Conservation (phyloP, 805 yeast genomes). For the Suhomyces sp. region DNA sequence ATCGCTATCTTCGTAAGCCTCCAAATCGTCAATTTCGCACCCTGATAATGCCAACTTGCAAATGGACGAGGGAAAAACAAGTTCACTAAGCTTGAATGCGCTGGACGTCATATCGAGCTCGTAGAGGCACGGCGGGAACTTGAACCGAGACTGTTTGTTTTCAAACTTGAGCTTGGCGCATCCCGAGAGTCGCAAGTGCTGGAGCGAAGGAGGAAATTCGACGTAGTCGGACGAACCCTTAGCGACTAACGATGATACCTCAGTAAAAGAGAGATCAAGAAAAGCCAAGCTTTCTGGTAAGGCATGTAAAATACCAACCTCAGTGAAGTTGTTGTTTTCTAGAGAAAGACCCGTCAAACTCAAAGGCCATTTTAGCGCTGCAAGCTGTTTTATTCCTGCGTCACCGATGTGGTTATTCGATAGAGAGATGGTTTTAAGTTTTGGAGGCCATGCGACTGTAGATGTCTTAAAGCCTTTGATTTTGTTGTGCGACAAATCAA, state of each 20-base stretch:
- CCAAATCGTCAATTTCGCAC: constrained; percentile 20
- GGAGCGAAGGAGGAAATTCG: constrained; percentile 28
- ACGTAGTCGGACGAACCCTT: constrained; percentile 15
- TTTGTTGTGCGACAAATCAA: constrained; percentile 27
- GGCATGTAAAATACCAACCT: constrained; percentile 14
- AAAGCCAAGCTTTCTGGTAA: constrained; percentile 21
- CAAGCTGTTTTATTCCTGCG: constrained; percentile 14
- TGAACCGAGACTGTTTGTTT: not conserved
- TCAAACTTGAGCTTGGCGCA: constrained; percentile 11
- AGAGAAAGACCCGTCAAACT: constrained; percentile 19
- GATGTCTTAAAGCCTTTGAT: constrained; percentile 7
- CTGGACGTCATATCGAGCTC: constrained; percentile 26
- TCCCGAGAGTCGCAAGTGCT: constrained; percentile 18
- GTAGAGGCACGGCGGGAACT: constrained; percentile 20
- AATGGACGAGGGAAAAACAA: constrained; percentile 24
- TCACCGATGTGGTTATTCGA: constrained; percentile 20
- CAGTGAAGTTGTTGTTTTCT: constrained; percentile 21
- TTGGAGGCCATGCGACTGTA: constrained; percentile 24
- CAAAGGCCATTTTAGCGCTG: constrained; percentile 23
- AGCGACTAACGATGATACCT: constrained; percentile 12
- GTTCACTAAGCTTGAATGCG: constrained; percentile 16
- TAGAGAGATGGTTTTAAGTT: constrained; percentile 22
- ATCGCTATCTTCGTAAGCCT: constrained; percentile 14
- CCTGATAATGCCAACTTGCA: constrained; percentile 22
- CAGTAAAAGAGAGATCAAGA: constrained; percentile 26